Evolutionary conservation across 2,329 filamentous ascomycete genomes (phyloP), one percentile per base, ranked within the genome.

Genomic region (Coleophoma crateriformis): DNA sequence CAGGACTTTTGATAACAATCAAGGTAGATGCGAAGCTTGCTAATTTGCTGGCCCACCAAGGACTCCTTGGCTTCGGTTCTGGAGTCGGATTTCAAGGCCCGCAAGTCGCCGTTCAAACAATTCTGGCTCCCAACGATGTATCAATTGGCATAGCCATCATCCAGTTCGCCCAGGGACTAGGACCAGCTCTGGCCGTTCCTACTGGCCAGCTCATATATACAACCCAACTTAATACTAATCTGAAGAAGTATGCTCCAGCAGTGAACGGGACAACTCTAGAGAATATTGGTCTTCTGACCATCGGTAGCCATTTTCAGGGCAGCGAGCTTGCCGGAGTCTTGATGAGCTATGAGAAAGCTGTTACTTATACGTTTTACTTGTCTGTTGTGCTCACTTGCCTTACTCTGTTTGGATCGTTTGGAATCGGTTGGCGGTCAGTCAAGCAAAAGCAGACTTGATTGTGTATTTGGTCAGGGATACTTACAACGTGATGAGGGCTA

Each of bases 171-270:
- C 80, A 85, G 58, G 73, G 74, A 2, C 70, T 87, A 4, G 82
- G 83, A 32, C 82, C 82, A 6, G 80, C 84, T 4, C 66, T 87
- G 20, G 78, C 79, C 54, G 76, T 87, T 41, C 77, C 78, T 7
- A 77, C 84, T 10, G 77, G 78, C 0, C 80, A 88, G 61, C 79
- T 82, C 34, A 74, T 85, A 40, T 86, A 87, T 68, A 75, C 79
- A 53, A 85, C 86, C 59, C 78, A 75, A 0, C 69, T 88, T 22
- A 68, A 79, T 46, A 64, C 72, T 8, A 70, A 75, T 38, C 66
- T 88, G 2, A 56, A 58, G n/a, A 46, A 55, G 2, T 61, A 69
- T 50, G 65, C 70, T 20, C 68, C 73, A 3, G n/a, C n/a, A 13
- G 13, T 47, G 5, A 47, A 47, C 20, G 19, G 35, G 14, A 47